Base-by-base conservation (phyloP, 169 alveolate species). In the Plasmodium falciparum region DNA sequence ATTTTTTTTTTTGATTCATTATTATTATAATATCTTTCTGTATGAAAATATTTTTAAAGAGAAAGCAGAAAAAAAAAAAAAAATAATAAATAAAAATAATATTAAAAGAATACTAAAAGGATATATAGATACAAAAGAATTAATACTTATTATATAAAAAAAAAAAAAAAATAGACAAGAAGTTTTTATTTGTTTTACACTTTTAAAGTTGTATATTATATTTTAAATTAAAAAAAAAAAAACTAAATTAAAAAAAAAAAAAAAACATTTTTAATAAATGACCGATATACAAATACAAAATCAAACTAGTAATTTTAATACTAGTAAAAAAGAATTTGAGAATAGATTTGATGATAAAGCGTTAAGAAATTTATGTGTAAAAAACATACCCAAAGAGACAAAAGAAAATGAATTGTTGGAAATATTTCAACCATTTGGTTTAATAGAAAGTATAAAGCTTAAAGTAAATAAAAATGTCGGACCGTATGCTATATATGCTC, bases 401-500 rank as follows among this genome's bases (percentile, higher is more conserved):
- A 86, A 26, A 47, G 92, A 86, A 86, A 70, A 67, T 52, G 92
- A 86, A 71, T 54, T 86, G 69, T 59, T 86, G 70, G 92, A 86
- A 22, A 24, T 86, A 62, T 86, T 86, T 65, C 43, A 70, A 58
- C 59, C 33, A 45, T 86, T 86, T 86, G 92, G 92, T 72, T 72
- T 74, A 26, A 73, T 86, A 62, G 92, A 86, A 86, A 86, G 75
- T 67, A 86, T 86, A 43, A 86, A 71, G 22, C 92, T 86, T 71
- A 86, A 86, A 86, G 88, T 86, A 39, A 86, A 86, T 65, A 61
- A 61, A 70, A 86, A 65, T 73, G 73, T 86, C 12, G 92, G 92
- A 47, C 92, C 92, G 0, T 86, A 86, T 62, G 92, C 92, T n/a
- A 72, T 72, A 5, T 86, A 72, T 67, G 92, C 92, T 29, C 69